A percentile compares a stretch with the other conserved stretches of the same genome.
Conservation (phyloP, 306 rosid genomes). For the Trifolium subterraneum region DNA sequence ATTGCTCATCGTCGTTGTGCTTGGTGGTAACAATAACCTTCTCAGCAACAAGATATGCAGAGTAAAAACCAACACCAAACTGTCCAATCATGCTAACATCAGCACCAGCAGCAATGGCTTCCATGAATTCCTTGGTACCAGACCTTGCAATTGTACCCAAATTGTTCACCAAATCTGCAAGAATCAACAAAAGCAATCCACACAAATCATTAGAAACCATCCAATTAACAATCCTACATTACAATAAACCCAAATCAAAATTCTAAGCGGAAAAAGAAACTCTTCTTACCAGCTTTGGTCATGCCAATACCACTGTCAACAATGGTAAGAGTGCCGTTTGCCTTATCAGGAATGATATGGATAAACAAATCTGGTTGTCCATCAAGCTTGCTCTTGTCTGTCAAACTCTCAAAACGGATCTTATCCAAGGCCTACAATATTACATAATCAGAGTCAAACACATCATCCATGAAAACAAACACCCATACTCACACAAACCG, state of each 20-base stretch:
- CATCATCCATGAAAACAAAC: not conserved
- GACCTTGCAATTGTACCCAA: slow-evolving; percentile 89
- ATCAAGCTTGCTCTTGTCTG: slow-evolving; percentile 93
- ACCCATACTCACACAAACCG: too few relatives aligned
- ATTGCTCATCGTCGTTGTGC: slow-evolving; percentile 92
- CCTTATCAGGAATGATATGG: slow-evolving; percentile 84
- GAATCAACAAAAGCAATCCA: not conserved
- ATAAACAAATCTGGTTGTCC: slow-evolving; percentile 78
- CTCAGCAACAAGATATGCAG: slow-evolving; percentile 87
- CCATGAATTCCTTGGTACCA: slow-evolving; percentile 95
- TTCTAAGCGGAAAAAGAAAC: accelerated
- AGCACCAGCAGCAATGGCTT: slow-evolving; percentile 90
- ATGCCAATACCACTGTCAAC: slow-evolving; percentile 90
- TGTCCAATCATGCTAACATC: slow-evolving; percentile 97
- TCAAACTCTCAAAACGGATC: slow-evolving; percentile 78
- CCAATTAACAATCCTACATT: not conserved
- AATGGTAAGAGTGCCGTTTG: slow-evolving; percentile 64
- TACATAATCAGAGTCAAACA: not conserved
- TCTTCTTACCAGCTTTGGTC: slow-evolving; percentile 85
- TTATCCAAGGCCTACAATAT: slow-evolving; percentile 71
- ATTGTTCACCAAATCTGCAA: slow-evolving; percentile 86
- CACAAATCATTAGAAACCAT: not conserved
- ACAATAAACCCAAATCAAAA: not conserved
- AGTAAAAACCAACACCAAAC: slow-evolving; percentile 91
- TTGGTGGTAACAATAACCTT: slow-evolving; percentile 77